phyloP scores from a whole-genome alignment of 495 filamentous ascomycete species.

The Amniculicola lignicola region DNA sequence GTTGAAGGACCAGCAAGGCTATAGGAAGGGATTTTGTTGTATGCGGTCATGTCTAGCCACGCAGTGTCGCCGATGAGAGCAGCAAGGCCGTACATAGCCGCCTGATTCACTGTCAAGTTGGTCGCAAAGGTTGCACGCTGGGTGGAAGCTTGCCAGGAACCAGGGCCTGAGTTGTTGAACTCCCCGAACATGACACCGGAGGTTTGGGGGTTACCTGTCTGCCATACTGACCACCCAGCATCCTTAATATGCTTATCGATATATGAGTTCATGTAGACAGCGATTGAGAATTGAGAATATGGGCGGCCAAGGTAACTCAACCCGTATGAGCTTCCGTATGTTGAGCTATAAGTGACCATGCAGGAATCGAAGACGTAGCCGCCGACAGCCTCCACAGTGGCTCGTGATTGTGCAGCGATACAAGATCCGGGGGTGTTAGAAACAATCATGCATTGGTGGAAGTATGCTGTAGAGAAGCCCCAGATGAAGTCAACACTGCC shows the following conservation, averaged over 20 bases:
- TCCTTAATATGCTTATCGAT: constrained; percentile 23
- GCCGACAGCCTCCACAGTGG: background rate
- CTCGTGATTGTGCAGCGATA: constrained; percentile 19
- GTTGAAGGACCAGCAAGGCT: constrained; percentile 1
- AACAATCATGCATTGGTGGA: constrained; percentile 26
- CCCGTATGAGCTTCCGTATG: constrained; percentile 15
- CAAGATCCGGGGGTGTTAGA: constrained; percentile 23
- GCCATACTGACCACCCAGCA: constrained; percentile 30
- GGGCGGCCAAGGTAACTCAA: constrained; percentile 27
- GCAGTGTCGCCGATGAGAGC: constrained; percentile 22
- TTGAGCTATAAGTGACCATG: constrained; percentile 9
- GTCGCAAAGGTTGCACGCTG: constrained; percentile 19
- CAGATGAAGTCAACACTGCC: constrained; percentile 24
- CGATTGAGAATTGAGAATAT: constrained; percentile 19
- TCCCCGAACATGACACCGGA: constrained; percentile 9
- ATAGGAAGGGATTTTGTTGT: constrained; percentile 20
- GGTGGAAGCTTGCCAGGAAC: constrained; percentile 15
- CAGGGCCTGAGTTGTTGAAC: constrained; percentile 30
- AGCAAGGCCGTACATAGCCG: constrained; percentile 1
- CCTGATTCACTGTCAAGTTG: constrained; percentile 20
- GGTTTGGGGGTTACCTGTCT: constrained; percentile 8
- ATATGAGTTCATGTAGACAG: constrained; percentile 27
- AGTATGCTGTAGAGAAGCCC: constrained; percentile 28
- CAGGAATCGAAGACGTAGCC: constrained; percentile 29
- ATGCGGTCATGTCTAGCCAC: constrained; percentile 23